Base-by-base conservation (phyloP, 1,139 yeast genomes). In the Zygosaccharomyces pseudobailii region DNA sequence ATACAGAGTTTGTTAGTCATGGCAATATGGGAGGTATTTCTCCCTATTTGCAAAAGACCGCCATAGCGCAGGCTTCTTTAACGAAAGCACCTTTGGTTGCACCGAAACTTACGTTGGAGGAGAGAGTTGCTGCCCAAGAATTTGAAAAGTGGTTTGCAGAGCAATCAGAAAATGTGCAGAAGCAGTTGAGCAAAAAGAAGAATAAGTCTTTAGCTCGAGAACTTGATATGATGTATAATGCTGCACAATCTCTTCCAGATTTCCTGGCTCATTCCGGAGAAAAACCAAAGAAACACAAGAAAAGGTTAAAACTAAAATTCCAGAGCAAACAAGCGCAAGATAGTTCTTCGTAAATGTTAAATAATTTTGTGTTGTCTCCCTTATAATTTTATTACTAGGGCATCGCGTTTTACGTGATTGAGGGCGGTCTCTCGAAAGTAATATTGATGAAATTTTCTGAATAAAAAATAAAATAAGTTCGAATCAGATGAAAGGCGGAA, bases 81-180 rank as follows among this genome's bases (percentile, higher is more conserved):
- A 20, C 38, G 3, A 24, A 38, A 35, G 31, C 38, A 17, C 8
- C 30, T 19, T 38, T 48, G 27, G 20, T 42, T 31, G 22, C 35
- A 22, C 40, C 22, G 19, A 45, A 34, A 25, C 54, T 40, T 10
- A 41, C 82, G 0, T 61, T 80, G 27, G 75, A 74, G 38, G 86
- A 82, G 47, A 73, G 78, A 36, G 76, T 78, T 55, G 77, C 78
- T 49, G 87, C 82, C 48, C 54, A 56, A 30, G 57, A 59, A 36
- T 63, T 63, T 50, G 65, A 61, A 44, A 59, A 57, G 32, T 63
- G 88, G 88, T 82, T 86, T 83, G 79, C 74, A 40, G 78, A 78
- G 55, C 87, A 82, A 55, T 72, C 84, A 40, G 69, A 70, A 20
- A 66, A 75, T 44, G 82, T 80, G 2, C 87, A 82, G 57, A 64